Evolutionary conservation across 2,329 filamentous ascomycete genomes (phyloP).

Genomic region (Tolypocladium capitatum): DNA sequence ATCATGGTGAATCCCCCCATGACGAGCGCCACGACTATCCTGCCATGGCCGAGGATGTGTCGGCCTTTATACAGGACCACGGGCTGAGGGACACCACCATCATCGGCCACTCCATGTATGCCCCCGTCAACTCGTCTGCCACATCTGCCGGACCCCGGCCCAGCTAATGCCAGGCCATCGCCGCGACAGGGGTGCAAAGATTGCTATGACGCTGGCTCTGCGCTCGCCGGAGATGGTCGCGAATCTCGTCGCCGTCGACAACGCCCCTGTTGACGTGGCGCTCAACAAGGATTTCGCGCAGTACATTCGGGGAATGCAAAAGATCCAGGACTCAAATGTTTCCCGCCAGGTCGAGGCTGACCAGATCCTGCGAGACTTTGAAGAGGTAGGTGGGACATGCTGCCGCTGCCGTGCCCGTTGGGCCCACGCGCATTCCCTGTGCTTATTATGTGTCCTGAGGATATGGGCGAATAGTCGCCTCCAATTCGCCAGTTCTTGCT

Average conservation of each 20-base stretch:
- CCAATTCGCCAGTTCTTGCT: slow-evolving; percentile 83
- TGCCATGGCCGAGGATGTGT: slow-evolving; percentile 72
- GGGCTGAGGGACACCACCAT: slow-evolving; percentile 57
- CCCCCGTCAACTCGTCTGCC: background rate
- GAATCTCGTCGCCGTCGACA: slow-evolving; percentile 75
- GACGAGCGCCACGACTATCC: slow-evolving; percentile 62
- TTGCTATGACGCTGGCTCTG: slow-evolving; percentile 77
- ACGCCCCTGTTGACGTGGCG: slow-evolving; percentile 72
- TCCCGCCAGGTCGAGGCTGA: slow-evolving; percentile 68
- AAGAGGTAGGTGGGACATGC: slow-evolving; percentile 33
- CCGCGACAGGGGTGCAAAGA: slow-evolving; percentile 67
- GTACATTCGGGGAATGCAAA: slow-evolving; percentile 76
- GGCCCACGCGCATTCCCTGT: background rate
- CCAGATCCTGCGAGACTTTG: slow-evolving; percentile 60
- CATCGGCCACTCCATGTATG: slow-evolving; percentile 87
- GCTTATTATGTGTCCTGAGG: background rate
- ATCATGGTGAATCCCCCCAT: slow-evolving; percentile 87
- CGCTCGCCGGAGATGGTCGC: slow-evolving; percentile 52
- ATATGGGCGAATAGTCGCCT: slow-evolving; percentile 31
- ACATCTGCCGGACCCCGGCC: background rate
- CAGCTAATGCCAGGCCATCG: background rate
- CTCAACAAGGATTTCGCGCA: slow-evolving; percentile 62
- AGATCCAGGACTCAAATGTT: slow-evolving; percentile 56
- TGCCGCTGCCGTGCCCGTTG: background rate
- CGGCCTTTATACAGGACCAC: slow-evolving; percentile 62